Evolutionary conservation across 1,284 basidiomycete genomes (phyloP).

Genomic region (Termitomyces sp.): DNA sequence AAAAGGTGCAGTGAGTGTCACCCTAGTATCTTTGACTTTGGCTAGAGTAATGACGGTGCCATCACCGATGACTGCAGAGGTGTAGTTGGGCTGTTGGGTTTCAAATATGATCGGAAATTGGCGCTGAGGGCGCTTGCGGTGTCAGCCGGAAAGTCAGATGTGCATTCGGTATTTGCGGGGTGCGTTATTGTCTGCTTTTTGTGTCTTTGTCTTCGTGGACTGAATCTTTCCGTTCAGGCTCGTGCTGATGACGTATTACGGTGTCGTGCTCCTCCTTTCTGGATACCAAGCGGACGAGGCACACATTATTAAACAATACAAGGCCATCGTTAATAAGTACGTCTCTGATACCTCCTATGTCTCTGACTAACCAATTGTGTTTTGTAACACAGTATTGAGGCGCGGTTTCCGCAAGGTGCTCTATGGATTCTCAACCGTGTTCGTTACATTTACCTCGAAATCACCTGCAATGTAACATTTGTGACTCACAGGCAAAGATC

Average conservation of each 20-base stretch:
- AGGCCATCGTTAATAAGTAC: constrained; percentile 55
- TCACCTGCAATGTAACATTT: not conserved
- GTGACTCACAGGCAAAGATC: constrained; percentile 33
- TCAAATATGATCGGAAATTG: constrained; percentile 61
- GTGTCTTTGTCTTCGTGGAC: not conserved
- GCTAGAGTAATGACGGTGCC: not conserved
- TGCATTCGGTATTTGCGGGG: constrained; percentile 73
- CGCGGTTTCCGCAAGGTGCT: constrained; percentile 61
- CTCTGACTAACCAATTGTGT: not conserved
- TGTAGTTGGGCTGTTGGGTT: constrained; percentile 70
- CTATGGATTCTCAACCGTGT: constrained; percentile 74
- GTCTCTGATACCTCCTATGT: constrained; percentile 14
- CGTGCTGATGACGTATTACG: constrained; percentile 75
- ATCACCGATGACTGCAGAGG: constrained; percentile 33
- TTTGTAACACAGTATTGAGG: constrained; percentile 33
- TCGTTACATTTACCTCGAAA: constrained; percentile 11
- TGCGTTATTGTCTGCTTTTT: constrained; percentile 20
- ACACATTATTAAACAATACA: constrained; percentile 58
- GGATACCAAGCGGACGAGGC: constrained; percentile 72
- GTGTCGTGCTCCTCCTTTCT: constrained; percentile 60
- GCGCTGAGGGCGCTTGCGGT: constrained; percentile 66
- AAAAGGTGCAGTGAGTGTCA: constrained; percentile 52
- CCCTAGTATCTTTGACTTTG: not conserved
- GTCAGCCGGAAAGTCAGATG: constrained; percentile 58
- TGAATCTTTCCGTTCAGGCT: constrained; percentile 36